phyloP scores from a whole-genome alignment of 1,139 yeast genomes.

The Yamadazyma epiphylla region DNA sequence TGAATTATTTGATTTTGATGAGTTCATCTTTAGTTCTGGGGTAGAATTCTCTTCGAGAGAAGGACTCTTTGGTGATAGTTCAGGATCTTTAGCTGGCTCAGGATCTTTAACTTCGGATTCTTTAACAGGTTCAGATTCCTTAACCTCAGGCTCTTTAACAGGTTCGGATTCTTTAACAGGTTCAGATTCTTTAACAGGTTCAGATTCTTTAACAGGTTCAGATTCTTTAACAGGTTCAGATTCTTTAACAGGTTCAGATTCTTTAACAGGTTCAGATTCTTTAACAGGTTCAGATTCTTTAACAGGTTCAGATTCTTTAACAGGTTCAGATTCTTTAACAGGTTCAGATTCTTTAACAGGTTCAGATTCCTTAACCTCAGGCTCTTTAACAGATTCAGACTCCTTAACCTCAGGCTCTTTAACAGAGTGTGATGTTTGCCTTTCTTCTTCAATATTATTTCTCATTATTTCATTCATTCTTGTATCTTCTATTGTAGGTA shows the following conservation, averaged over 20 bases:
- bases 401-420: background rate
- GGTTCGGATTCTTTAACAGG: constrained; percentile 1
- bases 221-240: constrained; percentile 3
- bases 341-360: constrained; percentile 1
- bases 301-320: background rate
- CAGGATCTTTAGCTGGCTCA: constrained; percentile 1
- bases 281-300: constrained; percentile 1
- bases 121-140: constrained; percentile 2
- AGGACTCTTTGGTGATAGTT: background rate
- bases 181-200: constrained; percentile 1
- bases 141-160: background rate
- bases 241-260: constrained; percentile 5
- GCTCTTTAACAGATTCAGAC: background rate
- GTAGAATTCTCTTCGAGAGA: background rate
- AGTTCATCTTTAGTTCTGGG: background rate
- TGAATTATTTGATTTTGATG: background rate
- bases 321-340: background rate
- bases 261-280: constrained; percentile 3
- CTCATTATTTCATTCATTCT: constrained; percentile 47
- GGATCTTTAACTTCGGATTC: constrained; percentile 2
- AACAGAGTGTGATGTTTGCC: constrained; percentile 2
- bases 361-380: background rate
- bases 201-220: constrained; percentile 1
- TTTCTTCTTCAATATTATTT: constrained; percentile 28
- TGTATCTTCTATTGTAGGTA: constrained; percentile 49